Conservation (phyloP, 2,329 filamentous ascomycete genomes). For the Trichophyton mentagrophytes region DNA sequence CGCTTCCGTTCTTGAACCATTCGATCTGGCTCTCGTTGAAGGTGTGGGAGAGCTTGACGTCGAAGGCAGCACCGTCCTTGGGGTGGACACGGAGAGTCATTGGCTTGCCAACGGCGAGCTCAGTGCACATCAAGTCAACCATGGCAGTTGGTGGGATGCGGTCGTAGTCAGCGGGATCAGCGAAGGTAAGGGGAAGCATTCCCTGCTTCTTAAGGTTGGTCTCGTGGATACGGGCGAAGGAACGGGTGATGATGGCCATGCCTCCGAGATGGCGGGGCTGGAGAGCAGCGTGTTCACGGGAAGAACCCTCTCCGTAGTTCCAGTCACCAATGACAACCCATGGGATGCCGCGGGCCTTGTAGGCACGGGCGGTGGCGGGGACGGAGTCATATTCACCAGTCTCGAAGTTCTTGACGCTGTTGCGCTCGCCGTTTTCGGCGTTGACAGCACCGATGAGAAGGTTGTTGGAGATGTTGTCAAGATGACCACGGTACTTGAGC, state of each 20-base stretch:
- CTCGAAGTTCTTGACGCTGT: conserved; percentile 89
- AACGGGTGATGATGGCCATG: conserved; percentile 88
- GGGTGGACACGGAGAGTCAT: conserved; percentile 86
- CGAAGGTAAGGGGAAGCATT: conserved; percentile 96
- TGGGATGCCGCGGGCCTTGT: conserved; percentile 91
- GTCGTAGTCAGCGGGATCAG: conserved; percentile 91
- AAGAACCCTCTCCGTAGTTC: conserved; percentile 98
- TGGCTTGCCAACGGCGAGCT: conserved; percentile 85
- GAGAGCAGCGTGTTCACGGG: conserved; percentile 94
- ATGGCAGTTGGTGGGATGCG: conserved; percentile 88
- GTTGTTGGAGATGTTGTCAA: conserved; percentile 99
- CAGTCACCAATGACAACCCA: conserved; percentile 99
- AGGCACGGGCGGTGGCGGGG: conserved; percentile 87
- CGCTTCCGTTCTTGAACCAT: conserved; percentile 98
- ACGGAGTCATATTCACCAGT: conserved; percentile 77
- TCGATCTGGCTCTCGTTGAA: conserved; percentile 97
- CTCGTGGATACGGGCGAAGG: conserved; percentile 98
- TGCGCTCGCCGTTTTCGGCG: conserved; percentile 88
- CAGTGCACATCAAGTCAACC: conserved; percentile 77
- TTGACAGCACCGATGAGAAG: conserved; percentile 98
- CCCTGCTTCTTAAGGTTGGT: conserved; percentile 99
- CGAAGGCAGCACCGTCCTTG: conserved; percentile 72
- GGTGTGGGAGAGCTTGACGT: conserved; percentile 78
- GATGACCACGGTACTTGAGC: conserved; percentile 97
- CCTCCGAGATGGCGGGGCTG: conserved; percentile 96